Evolutionary conservation across 805 yeast species (phyloP), one percentile per base, ranked within the genome.

Genomic region (Schizosaccharomyces lindneri): DNA sequence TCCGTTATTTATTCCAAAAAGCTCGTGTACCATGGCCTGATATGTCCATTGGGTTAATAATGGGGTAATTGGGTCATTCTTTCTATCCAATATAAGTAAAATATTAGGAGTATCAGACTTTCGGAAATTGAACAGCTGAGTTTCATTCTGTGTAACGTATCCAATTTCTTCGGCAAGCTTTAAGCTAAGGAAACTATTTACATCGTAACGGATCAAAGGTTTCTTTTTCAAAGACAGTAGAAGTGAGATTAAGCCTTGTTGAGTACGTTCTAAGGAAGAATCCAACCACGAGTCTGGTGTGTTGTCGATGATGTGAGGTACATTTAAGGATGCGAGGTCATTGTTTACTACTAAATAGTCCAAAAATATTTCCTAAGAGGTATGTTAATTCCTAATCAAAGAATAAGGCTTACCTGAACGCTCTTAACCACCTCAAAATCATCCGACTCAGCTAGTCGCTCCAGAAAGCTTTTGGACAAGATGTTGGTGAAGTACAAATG

Each of bases 21-120:
- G 77, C 70, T 94, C 97, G 70, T 90, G 95, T 19, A 93, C 87
- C 97, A 93, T 90, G 1, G 96, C 85, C 69, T 90, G 97, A 72
- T 87, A 93, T 1, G 98, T 89, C 99, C 99, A 93, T 1, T 97
- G 98, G 48, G 84, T 80, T 60, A 93, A 73, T 39, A 93, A 76
- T 1, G 99, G 97, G 0, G 99, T 90, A 15, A 90, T 75, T 1
- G 98, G 97, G 71, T 93, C 99, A 68, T 81, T 84, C 63, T 82
- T 79, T 61, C 99, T 76, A 71, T 93, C 97, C 59, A 93, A 68
- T 1, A 93, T 75, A 13, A 93, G 71, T 59, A 94, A 72, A 6
- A 84, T 67, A 0, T 97, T 94, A 1, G 88, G 80, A 0, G 82
- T 73, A 68, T 86, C 95, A 63, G 73, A 72, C 31, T 71, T 69